Conservation (phyloP, 805 yeast genomes). For the Starmerella apicola region DNA sequence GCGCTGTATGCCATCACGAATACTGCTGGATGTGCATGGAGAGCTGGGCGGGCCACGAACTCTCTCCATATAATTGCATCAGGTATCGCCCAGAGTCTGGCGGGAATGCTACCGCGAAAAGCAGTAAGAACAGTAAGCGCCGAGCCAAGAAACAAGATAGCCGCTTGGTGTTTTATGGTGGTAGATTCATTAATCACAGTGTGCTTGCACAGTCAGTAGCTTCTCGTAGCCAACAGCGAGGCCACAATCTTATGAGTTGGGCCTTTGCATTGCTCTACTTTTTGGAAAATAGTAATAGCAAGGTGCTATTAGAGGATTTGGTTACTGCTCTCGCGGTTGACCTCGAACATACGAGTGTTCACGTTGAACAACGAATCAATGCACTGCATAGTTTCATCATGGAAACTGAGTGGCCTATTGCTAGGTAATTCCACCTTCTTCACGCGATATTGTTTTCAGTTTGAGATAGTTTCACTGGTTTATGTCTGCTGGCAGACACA, state of each 20-base stretch:
- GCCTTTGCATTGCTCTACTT: conserved; percentile 72
- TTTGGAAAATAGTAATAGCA: conserved; percentile 37
- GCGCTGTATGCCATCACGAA: conserved; percentile 61
- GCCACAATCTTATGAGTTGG: conserved; percentile 79
- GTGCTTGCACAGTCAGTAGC: conserved; percentile 3
- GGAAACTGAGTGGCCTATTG: conserved; percentile 14
- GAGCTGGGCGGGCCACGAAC: conserved; percentile 58
- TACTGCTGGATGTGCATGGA: conserved; percentile 91
- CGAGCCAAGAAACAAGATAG: conserved; percentile 7
- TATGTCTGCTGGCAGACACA: too few species aligned
- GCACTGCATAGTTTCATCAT: conserved; percentile 27
- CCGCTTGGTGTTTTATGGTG: conserved; percentile 4
- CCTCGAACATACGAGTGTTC: conserved; percentile 41
- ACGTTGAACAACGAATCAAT: conserved; percentile 35
- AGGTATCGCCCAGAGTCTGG: conserved; percentile 15
- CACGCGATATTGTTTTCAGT: too few species aligned
- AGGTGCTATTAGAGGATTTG: conserved; percentile 54
- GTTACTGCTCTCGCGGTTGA: conserved; percentile 52
- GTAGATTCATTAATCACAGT: conserved; percentile 11
- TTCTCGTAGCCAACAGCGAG: conserved; percentile 30
- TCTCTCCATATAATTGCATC: conserved; percentile 49
- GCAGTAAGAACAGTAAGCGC: background rate
- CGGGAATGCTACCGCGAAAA: background rate
- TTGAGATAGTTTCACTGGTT: too few species aligned
- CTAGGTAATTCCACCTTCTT: too few species aligned